These are phyloP conservation scores for Gryganskiella cystojenkinii DNA, from an alignment of 192 early-diverging fungal species.

Conservation along the genomic window DNA sequence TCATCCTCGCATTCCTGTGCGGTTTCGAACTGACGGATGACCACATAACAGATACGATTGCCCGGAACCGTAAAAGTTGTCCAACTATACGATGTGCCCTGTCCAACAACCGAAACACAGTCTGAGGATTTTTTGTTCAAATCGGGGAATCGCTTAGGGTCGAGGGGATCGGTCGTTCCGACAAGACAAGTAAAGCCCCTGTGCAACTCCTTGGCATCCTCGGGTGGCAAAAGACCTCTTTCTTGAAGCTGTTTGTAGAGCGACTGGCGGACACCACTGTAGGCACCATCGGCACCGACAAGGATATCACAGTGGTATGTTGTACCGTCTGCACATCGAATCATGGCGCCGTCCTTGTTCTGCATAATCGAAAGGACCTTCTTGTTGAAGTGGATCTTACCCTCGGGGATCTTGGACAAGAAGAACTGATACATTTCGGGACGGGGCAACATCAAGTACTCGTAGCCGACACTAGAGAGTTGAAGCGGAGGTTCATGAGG, in stretches of 20 bases:
- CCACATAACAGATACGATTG: slow-evolving; percentile 1
- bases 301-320: slow-evolving; percentile 5
- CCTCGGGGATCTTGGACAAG: neutral
- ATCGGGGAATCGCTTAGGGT: neutral
- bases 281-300: slow-evolving; percentile 14
- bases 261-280: neutral
- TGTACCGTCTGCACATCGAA: slow-evolving; percentile 2
- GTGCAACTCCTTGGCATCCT: slow-evolving; percentile 1
- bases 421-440: slow-evolving; percentile 6
- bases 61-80: neutral
- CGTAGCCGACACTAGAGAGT: neutral
- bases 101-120: neutral
- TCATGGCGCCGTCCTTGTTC: slow-evolving; percentile 1
- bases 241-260: neutral
- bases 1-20: too few species aligned
- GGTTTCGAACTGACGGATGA: neutral
- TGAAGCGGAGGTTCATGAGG: too few species aligned
- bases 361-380: slow-evolving; percentile 16
- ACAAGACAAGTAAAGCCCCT: neutral
- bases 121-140: neutral
- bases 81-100: neutral
- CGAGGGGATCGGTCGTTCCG: neutral
- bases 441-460: slow-evolving; percentile 6
- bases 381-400: slow-evolving; percentile 1
- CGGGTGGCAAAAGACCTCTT: neutral